Evolutionary conservation across 768 basidiomycete species (phyloP), one percentile per base, ranked within the genome.

Genomic region (Pulveroboletus frians): DNA sequence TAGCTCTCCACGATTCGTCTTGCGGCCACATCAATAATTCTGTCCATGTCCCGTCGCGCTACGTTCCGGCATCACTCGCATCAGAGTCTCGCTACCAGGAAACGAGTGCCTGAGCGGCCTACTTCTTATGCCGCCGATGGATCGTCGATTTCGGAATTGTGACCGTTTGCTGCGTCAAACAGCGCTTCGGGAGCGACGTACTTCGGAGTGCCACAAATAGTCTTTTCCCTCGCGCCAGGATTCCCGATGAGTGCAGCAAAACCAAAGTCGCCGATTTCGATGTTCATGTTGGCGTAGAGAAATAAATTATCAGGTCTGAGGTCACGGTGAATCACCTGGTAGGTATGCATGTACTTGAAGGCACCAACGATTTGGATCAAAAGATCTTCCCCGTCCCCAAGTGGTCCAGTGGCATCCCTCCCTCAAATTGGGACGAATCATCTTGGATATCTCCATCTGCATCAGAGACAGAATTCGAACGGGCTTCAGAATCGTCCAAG

Each of bases 151-250:
- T n/a, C 96, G 57, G 96, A 99, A 64, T 90, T 93, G 69, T 99
- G 95, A 2, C 95, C 94, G 55, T 92, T 94, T 15, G 84, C 90
- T 21, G 88, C 92, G 65, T 97, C 93, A 65, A 95, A 96, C 56
- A 99, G 73, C 20, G 98, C 93, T 64, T 98, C 95, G 0, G 96
- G 96, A 0, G 96, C 95, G 54, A 99, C 97, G 65, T 99, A 98
- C 65, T 99, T 98, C 2, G 95, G 96, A 0, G 95, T 99, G 1
- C 95, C 95, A 57, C 96, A 97, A 40, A 98, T 96, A 0, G 95
- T 99, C 81, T 97, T 97, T 78, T 98, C 96, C 63, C 95, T 74
- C 68, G 98, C 95, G 0, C 95, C 95, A 10, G 89, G 90, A 63
- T 83, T 94, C 72, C 97, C 94, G 41, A 98, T 95, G 41, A 99